Percentiles rank a stretch among this genome's conserved stretches.
phyloP scores from a whole-genome alignment of 352 stramenopile species.

The Pythium phragmitis region DNA sequence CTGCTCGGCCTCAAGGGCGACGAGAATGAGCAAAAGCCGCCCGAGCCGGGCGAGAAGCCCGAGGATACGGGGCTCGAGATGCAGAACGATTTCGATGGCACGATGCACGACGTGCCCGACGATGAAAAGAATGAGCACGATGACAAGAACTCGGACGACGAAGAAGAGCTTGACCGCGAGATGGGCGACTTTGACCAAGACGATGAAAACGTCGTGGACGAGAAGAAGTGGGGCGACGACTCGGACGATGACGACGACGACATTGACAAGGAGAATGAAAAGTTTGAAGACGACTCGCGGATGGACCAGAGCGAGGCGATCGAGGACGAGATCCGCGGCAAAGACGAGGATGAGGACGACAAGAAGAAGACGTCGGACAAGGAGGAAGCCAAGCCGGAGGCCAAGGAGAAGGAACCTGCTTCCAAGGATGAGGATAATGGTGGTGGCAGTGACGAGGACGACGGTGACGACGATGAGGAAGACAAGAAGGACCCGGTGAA shows the following conservation, averaged over 20 bases:
- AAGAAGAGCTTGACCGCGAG: slow-evolving; percentile 97
- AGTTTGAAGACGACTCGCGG: slow-evolving; percentile 90
- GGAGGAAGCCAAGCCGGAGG: slow-evolving; percentile 27
- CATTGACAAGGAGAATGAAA: slow-evolving; percentile 96
- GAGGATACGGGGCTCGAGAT: slow-evolving; percentile 99
- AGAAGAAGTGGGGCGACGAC: slow-evolving; percentile 98
- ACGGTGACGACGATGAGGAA: slow-evolving; percentile 54
- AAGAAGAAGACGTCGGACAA: slow-evolving; percentile 85
- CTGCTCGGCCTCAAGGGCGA: slow-evolving; percentile 97
- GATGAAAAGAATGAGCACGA: slow-evolving; percentile 86
- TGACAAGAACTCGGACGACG: slow-evolving; percentile 88
- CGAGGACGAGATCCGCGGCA: slow-evolving; percentile 88
- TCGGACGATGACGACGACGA: slow-evolving; percentile 92
- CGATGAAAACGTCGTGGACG: slow-evolving; percentile 98
- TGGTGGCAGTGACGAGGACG: slow-evolving; percentile 56
- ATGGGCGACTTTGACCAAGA: slow-evolving; percentile 97
- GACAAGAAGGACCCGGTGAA: slow-evolving; percentile 81
- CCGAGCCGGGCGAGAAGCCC: slow-evolving; percentile 41
- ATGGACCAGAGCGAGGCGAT: slow-evolving; percentile 71
- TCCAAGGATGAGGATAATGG: slow-evolving; percentile 48
- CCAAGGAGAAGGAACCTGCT: slow-evolving; percentile 73
- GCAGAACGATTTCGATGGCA: slow-evolving; percentile 99
- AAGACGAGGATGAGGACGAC: slow-evolving; percentile 62
- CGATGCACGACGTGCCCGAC: slow-evolving; percentile 97
- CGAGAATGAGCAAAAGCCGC: slow-evolving; percentile 71